Conservation (phyloP, 2,329 filamentous ascomycete genomes). For the Herpotrichia juniperi region DNA sequence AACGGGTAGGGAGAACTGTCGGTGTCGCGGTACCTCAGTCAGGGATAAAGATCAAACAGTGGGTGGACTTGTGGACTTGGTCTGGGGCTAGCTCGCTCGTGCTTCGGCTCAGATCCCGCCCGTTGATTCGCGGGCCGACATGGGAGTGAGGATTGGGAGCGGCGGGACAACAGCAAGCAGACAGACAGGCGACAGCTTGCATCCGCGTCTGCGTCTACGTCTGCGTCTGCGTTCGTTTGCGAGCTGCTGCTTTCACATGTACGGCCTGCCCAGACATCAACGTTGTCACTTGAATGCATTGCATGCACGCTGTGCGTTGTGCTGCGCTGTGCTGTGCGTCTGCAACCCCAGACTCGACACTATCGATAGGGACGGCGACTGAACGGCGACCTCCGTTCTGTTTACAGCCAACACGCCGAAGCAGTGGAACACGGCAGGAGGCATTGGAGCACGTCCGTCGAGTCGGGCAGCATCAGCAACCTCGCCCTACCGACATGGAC, state of each 20-base stretch:
- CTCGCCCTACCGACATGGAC: constrained; percentile 1
- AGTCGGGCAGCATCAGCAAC: constrained; percentile 13
- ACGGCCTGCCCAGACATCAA: neutral
- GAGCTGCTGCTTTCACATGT: neutral
- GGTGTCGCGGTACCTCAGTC: constrained; percentile 23
- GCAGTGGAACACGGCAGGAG: neutral
- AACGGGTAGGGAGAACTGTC: constrained; percentile 17
- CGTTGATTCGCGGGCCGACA: constrained; percentile 8
- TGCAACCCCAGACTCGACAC: constrained; percentile 11
- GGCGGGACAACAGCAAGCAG: neutral
- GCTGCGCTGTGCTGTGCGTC: constrained; percentile 1
- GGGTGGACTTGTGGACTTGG: constrained; percentile 16
- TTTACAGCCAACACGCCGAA: neutral
- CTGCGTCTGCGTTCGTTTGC: too few species aligned
- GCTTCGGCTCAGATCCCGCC: constrained; percentile 2
- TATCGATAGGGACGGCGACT: constrained; percentile 4
- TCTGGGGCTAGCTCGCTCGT: constrained; percentile 7
- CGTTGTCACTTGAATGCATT: neutral
- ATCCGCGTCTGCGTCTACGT: too few species aligned
- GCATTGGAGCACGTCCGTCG: constrained; percentile 1
- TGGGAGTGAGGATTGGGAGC: neutral
- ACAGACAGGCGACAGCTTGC: too few species aligned
- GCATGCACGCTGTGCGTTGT: neutral
- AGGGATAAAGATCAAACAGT: constrained; percentile 33
- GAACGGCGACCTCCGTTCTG: neutral